Conservation (phyloP, 2,329 filamentous ascomycete genomes). For the Cadophora gregata region DNA sequence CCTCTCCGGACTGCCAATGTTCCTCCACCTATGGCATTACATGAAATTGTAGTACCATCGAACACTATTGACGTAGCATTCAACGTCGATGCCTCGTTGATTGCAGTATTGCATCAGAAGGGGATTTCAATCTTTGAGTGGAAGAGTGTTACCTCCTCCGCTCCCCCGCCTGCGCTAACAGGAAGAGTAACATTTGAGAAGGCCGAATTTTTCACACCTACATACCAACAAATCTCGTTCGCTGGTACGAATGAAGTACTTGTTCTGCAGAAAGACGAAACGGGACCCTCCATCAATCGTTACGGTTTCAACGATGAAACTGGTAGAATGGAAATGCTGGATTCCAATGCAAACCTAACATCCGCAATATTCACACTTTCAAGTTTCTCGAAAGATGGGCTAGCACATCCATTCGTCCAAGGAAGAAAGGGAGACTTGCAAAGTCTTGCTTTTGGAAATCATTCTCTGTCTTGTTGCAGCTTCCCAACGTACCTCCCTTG, state of each 20-base stretch:
- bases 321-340: conserved; percentile 38
- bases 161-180: conserved; percentile 51
- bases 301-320: conserved; percentile 41
- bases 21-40: conserved; percentile 90
- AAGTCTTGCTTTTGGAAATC: conserved; percentile 39
- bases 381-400: conserved; percentile 36
- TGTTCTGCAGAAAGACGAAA: conserved; percentile 30
- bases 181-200: conserved; percentile 49
- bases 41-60: conserved; percentile 68
- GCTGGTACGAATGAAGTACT: conserved; percentile 35
- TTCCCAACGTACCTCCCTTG: conserved; percentile 45
- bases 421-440: conserved; percentile 39
- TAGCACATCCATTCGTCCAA: conserved; percentile 39
- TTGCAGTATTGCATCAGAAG: conserved; percentile 74
- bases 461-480: conserved; percentile 37
- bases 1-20: conserved; percentile 84
- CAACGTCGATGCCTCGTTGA: conserved; percentile 63
- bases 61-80: conserved; percentile 79
- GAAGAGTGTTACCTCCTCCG: conserved; percentile 63
- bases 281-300: conserved; percentile 31
- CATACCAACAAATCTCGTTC: conserved; percentile 42
- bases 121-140: conserved; percentile 75
- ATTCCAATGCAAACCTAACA: conserved; percentile 21
- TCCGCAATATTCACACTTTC: conserved; percentile 36
- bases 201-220: conserved; percentile 25